Evolutionary conservation across 2,329 filamentous ascomycete genomes (phyloP), one percentile per base, ranked within the genome.

Genomic region (Simplicillium sp.): DNA sequence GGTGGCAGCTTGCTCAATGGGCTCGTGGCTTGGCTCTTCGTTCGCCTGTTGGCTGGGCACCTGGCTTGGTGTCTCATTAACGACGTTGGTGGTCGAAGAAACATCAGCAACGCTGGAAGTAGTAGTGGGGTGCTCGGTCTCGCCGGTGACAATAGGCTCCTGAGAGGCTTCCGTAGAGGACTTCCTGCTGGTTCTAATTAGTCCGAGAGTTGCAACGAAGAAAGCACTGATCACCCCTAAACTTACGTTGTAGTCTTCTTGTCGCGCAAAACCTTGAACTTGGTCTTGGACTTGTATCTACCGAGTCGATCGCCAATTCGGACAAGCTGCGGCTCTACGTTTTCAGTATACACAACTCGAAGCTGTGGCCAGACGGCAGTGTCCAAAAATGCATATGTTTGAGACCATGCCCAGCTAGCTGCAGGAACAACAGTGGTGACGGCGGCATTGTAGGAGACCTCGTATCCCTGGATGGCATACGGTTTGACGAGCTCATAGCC

Each of bases 271-370:
- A 37, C 20, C n/a, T 61, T 53, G 32, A 44, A 51, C 47, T 57
- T 61, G 6, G 53, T 51, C 44, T 60, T 60, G 37, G 64, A 36
- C 48, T 71, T 80, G 61, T 88, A 86, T 37, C 84, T 73, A 33
- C 88, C 89, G 11, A 98, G 74, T 36, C 89, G 81, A 65, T 96
- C 84, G 11, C 87, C 86, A 53, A 98, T 97, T 53, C 88, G 87
- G 42, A 90, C 77, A 12, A 98, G 73, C 61, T 98, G 94, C 12
- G 94, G 94, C 64, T 97, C 89, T 3, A 98, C 89, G 52, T 94
- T 95, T 55, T 95, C 82, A 11, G 82, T 77, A 55, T 97, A 97
- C 5, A 96, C 66, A 12, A 84, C 73, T 18, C 84, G 79, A 11
- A 96, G 47, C 48, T 84, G 82, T 2, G 90, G 90, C 82, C 86